A percentile compares a stretch with the other conserved stretches of the same genome.
phyloP scores from a whole-genome alignment of 257 asterid genomes.

The Nicotiana paniculata region DNA sequence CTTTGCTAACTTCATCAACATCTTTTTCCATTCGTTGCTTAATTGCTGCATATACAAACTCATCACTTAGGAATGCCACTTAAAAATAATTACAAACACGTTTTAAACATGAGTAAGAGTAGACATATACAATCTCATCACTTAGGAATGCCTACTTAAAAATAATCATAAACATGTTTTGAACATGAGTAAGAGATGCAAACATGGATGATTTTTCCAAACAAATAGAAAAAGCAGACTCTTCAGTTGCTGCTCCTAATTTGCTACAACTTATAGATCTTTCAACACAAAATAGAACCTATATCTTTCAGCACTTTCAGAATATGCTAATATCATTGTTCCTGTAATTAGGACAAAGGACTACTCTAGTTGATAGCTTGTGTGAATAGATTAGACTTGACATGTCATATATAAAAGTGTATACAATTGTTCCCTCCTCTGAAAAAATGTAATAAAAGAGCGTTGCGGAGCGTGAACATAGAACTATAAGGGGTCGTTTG shows the following conservation, averaged over 20 bases:
- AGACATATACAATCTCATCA: neutral
- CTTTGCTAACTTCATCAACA: constrained; percentile 93
- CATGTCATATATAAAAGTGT: neutral
- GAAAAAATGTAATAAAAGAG: neutral
- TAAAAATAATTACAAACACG: neutral
- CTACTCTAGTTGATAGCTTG: neutral
- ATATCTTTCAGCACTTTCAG: neutral
- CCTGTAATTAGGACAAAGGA: neutral
- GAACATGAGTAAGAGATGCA: neutral
- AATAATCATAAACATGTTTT: neutral
- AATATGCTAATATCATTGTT: neutral
- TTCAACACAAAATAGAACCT: neutral
- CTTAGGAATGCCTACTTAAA: neutral
- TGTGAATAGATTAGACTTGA: neutral
- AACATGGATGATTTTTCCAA: neutral
- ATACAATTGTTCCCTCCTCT: neutral
- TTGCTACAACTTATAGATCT: no score
- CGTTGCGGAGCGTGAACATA: neutral
- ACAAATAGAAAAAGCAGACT: neutral
- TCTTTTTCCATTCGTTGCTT: constrained; percentile 96
- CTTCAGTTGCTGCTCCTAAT: neutral
- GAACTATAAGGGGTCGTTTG: neutral
- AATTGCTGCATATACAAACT: constrained; percentile 45
- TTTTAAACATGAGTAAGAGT: neutral
- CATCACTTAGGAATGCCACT: neutral